These are phyloP conservation scores for Discostella stelligera DNA, from an alignment of 352 stramenopile species.

Conservation along the genomic window DNA sequence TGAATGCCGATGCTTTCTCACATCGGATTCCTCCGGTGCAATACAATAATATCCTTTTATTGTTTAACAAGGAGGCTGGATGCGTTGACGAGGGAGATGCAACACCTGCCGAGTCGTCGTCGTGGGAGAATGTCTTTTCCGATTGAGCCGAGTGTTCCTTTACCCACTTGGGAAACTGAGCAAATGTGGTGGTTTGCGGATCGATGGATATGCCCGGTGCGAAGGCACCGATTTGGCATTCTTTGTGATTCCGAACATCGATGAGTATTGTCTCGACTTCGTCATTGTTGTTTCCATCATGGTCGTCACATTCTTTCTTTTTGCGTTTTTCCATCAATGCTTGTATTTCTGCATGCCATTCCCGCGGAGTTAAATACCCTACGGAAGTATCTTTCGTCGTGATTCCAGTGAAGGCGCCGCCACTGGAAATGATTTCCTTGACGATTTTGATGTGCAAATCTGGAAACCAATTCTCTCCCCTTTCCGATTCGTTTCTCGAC, in stretches of 20 bases:
- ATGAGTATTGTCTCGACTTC: conserved; percentile 67
- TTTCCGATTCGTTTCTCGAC: background rate
- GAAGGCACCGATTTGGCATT: conserved; percentile 75
- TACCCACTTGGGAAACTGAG: conserved; percentile 80
- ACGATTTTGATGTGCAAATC: conserved; percentile 80
- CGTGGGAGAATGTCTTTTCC: background rate
- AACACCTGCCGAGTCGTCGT: background rate
- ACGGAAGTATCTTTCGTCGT: conserved; percentile 60
- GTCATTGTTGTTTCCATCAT: conserved; percentile 2
- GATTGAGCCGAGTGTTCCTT: conserved; percentile 37
- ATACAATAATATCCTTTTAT: conserved; percentile 83
- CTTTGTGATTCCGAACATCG: conserved; percentile 79
- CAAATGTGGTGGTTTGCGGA: conserved; percentile 74
- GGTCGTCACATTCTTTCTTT: background rate
- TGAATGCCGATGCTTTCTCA: conserved; percentile 82
- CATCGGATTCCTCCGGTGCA: conserved; percentile 79
- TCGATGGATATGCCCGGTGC: conserved; percentile 50
- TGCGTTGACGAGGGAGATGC: background rate
- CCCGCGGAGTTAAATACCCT: conserved; percentile 70
- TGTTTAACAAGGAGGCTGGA: conserved; percentile 10
- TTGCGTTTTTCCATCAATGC: conserved; percentile 26
- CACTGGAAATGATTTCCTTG: conserved; percentile 76
- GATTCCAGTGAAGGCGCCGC: conserved; percentile 62
- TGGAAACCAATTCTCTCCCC: conserved; percentile 54
- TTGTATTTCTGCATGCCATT: conserved; percentile 71